Base-by-base conservation (phyloP, 2,329 filamentous ascomycete species). In the Claviceps sp. region DNA sequence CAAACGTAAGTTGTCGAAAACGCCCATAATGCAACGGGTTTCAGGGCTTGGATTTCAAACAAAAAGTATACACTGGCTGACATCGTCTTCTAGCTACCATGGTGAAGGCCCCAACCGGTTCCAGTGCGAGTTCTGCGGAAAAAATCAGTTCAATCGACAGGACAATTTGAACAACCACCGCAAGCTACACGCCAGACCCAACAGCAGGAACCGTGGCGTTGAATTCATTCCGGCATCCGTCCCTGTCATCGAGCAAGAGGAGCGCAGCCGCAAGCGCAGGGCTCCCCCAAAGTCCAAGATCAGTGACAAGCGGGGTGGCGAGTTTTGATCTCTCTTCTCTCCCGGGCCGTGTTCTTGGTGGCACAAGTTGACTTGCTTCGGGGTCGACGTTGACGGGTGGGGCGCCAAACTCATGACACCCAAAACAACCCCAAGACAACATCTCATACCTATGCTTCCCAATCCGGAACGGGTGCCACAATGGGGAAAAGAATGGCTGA, bases 141-240 rank as follows among this genome's bases (percentile, higher is more conserved):
- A 70, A 56, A 64, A 69, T 45, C 67, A 70, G 50, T 70, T 69
- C 60, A 70, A 70, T 59, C 61, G 68, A 43, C 65, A 66, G 52
- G 68, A 70, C 55, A 70, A 70, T 57, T 65, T 70, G 38, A 69
- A 70, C 60, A 68, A 69, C 54, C 68, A 70, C 58, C 66, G 68
- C 59, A 70, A 69, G 61, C 59, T 70, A 8, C 68, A 70, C 46
- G 66, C 67, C 19, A 58, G 67, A 6, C 66, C 68, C 51, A 70
- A 69, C 57, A 66, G 58, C 60, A 62, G 66, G 47, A 70, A 69
- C 50, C 64, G 67, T 30, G 67, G 67, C 6, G 67, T 70, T 38
- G 66, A 69, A 56, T 70, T 66, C 53, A 70, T 69, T 52, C 65
- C 67, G 2, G 67, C 64, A 2, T 67, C 67, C 6, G 67, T 70